These are phyloP conservation scores for Phyllosticta ampelicida DNA, from an alignment of 2,329 filamentous ascomycete species.

Conservation along the genomic window DNA sequence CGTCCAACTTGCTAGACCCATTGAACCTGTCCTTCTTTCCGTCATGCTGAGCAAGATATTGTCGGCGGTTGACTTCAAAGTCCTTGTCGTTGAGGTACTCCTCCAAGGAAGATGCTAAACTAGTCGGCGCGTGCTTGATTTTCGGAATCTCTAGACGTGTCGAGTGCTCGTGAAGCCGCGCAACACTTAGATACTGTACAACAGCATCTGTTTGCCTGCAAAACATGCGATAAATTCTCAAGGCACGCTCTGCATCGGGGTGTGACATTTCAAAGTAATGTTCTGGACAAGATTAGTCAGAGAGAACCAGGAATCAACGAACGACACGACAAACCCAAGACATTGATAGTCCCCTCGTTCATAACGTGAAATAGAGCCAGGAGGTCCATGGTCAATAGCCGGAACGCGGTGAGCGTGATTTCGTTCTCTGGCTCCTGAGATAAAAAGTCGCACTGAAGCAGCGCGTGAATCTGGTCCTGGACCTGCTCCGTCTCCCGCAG, in stretches of 20 bases:
- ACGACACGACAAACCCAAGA: slow-evolving; percentile 56
- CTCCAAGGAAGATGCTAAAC: slow-evolving; percentile 77
- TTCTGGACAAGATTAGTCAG: slow-evolving; percentile 42
- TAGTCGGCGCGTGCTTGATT: slow-evolving; percentile 92
- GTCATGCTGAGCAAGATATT: slow-evolving; percentile 82
- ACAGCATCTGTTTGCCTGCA: slow-evolving; percentile 86
- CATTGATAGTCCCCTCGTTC: slow-evolving; percentile 95
- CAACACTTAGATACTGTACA: slow-evolving; percentile 77
- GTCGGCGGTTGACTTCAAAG: slow-evolving; percentile 84
- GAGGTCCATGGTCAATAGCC: slow-evolving; percentile 80
- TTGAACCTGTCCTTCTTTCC: slow-evolving; percentile 47
- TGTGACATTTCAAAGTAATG: slow-evolving; percentile 99
- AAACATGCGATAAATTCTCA: slow-evolving; percentile 87
- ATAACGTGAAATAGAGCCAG: slow-evolving; percentile 85
- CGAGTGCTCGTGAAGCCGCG: slow-evolving; percentile 81
- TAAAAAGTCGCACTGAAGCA: slow-evolving; percentile 85
- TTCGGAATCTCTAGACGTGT: slow-evolving; percentile 92
- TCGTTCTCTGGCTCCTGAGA: slow-evolving; percentile 88
- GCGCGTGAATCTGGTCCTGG: slow-evolving; percentile 72
- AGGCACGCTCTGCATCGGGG: slow-evolving; percentile 80
- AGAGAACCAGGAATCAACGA: background rate
- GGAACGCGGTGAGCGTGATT: slow-evolving; percentile 88
- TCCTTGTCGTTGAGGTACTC: slow-evolving; percentile 92
- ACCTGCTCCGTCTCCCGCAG: slow-evolving; percentile 85
- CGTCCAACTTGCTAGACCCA: slow-evolving; percentile 28